A percentile compares a stretch with the other conserved stretches of the same genome.
Evolutionary conservation across 2,329 filamentous ascomycete species (phyloP).

Genomic region (Alternaria arborescens): DNA sequence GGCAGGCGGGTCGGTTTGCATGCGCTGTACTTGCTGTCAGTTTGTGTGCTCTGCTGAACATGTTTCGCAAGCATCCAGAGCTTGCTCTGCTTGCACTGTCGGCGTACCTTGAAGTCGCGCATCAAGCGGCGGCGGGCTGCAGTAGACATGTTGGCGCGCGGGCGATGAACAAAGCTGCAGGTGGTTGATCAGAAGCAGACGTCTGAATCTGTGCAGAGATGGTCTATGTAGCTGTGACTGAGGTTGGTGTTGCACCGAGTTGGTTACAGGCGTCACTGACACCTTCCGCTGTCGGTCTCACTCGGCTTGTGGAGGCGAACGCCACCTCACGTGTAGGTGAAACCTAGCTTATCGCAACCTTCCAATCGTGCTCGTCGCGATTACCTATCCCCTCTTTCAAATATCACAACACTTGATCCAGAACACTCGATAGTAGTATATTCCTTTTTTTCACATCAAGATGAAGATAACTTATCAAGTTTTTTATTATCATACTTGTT

Average conservation of each 20-base stretch:
- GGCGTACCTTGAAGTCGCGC: conserved; percentile 95
- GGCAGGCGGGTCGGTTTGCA: conserved; percentile 98
- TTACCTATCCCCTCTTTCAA: background rate
- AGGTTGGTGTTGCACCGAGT: conserved; percentile 15
- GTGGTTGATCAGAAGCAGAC: background rate
- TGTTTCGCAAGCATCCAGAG: conserved; percentile 1
- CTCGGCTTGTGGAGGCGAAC: conserved; percentile 19
- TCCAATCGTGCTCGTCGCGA: background rate
- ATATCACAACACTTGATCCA: background rate
- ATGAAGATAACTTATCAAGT: background rate
- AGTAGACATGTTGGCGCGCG: conserved; percentile 73
- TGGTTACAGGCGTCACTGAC: conserved; percentile 12
- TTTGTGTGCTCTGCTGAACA: conserved; percentile 11
- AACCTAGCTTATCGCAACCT: conserved; percentile 16
- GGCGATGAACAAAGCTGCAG: background rate
- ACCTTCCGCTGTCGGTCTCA: conserved; percentile 14
- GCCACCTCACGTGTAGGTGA: conserved; percentile 24
- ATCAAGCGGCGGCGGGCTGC: conserved; percentile 94
- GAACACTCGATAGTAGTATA: background rate
- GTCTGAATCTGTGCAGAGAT: background rate
- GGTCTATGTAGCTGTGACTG: conserved; percentile 3
- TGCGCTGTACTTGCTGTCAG: conserved; percentile 69
- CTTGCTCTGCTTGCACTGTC: conserved; percentile 20
- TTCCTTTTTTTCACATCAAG: background rate
- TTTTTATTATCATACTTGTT: background rate